A percentile compares a stretch with the other conserved stretches of the same genome.
phyloP scores from a whole-genome alignment of 352 stramenopile genomes.

The Globisporangium nagaii region DNA sequence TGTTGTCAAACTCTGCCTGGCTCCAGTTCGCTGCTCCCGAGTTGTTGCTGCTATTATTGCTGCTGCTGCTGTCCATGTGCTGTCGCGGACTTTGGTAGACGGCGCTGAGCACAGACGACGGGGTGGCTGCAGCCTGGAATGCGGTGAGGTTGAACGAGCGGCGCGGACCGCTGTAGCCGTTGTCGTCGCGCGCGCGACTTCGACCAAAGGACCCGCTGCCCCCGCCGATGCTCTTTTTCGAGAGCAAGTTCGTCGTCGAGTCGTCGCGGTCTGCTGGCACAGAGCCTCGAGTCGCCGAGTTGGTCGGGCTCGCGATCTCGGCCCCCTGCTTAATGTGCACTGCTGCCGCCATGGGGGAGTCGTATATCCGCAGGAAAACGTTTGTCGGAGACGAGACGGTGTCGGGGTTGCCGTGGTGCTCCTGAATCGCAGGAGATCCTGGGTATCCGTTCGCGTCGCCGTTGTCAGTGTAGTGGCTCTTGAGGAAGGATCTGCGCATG shows the following conservation, averaged over 20 bases:
- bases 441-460: constrained; percentile 10
- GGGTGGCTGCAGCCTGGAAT: constrained; percentile 29
- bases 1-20: constrained; percentile 26
- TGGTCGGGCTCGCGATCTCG: constrained; percentile 11
- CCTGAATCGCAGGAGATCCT: not conserved
- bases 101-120: not conserved
- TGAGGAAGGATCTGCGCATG: constrained; percentile 65
- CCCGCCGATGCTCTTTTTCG: not conserved
- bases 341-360: constrained; percentile 42
- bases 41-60: constrained; percentile 8
- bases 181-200: constrained; percentile 22
- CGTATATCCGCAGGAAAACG: constrained; percentile 68
- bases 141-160: constrained; percentile 49
- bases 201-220: constrained; percentile 3
- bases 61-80: constrained; percentile 5
- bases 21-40: constrained; percentile 29
- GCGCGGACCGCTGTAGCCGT: constrained; percentile 20
- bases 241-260: not conserved
- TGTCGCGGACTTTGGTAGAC: constrained; percentile 13
- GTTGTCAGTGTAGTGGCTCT: constrained; percentile 51
- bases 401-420: not conserved
- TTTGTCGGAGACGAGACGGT: constrained; percentile 28
- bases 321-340: constrained; percentile 20
- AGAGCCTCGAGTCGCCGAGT: not conserved
- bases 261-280: not conserved